These are phyloP conservation scores for Thymus quinquecostatus DNA, from an alignment of 257 asterid species.

Conservation along the genomic window DNA sequence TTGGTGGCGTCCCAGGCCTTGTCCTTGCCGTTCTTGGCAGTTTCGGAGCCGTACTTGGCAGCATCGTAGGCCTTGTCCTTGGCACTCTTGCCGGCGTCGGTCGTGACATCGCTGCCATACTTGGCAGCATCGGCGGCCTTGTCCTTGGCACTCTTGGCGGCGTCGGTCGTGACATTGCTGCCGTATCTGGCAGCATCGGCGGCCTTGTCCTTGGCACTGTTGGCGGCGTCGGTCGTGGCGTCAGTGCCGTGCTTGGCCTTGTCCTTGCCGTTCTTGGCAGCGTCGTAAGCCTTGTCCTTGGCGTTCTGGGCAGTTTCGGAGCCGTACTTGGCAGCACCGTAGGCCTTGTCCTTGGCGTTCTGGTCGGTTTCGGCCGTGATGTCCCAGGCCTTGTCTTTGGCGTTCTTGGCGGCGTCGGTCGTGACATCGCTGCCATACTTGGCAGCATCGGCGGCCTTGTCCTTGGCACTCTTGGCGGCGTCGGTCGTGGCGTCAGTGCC, in stretches of 20 bases:
- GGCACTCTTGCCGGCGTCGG: constrained; percentile 6
- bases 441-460: background rate
- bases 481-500: constrained; percentile 34
- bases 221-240: constrained; percentile 14
- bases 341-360: constrained; percentile 19
- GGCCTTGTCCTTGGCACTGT: background rate
- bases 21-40: background rate
- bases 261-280: constrained; percentile 5
- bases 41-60: background rate
- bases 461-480: background rate
- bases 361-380: constrained; percentile 25
- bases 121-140: background rate
- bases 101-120: background rate
- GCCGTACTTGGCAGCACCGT: background rate
- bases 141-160: background rate
- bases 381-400: background rate
- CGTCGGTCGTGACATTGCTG: background rate
- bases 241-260: constrained; percentile 22
- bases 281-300: background rate
- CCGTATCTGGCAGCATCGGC: background rate
- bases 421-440: constrained; percentile 29
- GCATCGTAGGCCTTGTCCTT: constrained; percentile 33
- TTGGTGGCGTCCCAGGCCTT: background rate
- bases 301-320: background rate
- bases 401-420: constrained; percentile 20